Evolutionary conservation across 257 asterid genomes (phyloP).

Genomic region (Solanum virginianum): DNA sequence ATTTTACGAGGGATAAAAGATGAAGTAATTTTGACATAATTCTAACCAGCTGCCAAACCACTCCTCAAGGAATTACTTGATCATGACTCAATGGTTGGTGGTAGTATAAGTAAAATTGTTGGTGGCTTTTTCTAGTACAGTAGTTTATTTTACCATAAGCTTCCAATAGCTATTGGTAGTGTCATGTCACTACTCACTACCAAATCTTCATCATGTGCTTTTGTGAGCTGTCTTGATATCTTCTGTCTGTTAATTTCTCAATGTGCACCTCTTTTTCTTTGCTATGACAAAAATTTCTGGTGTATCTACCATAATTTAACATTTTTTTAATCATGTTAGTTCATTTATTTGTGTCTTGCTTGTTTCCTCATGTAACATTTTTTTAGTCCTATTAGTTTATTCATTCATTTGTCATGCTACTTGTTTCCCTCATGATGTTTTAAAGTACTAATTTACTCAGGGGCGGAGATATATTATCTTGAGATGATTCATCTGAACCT

Average conservation of each 20-base stretch:
- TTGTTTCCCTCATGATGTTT: not conserved
- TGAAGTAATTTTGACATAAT: no score
- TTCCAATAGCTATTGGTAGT: not conserved
- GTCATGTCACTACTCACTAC: not conserved
- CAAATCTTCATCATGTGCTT: not conserved
- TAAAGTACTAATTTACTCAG: not conserved
- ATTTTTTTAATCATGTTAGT: not conserved
- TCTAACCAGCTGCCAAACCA: not conserved
- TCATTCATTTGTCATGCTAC: not conserved
- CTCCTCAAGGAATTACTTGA: not conserved
- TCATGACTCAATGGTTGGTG: not conserved
- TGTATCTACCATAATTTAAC: not conserved
- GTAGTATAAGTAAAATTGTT: not conserved
- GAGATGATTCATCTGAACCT: no score
- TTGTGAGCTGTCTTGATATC: conserved; percentile 38
- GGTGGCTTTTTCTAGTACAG: not conserved
- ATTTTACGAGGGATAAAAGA: no score
- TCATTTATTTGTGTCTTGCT: not conserved
- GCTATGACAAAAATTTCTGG: not conserved
- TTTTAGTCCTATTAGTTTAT: not conserved
- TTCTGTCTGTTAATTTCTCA: not conserved
- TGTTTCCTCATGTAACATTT: not conserved
- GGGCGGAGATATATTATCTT: no score
- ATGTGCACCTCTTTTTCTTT: not conserved
- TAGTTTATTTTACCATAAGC: not conserved